Evolutionary conservation across 1,139 yeast species (phyloP).

Genomic region (Komagataea norvegica): DNA sequence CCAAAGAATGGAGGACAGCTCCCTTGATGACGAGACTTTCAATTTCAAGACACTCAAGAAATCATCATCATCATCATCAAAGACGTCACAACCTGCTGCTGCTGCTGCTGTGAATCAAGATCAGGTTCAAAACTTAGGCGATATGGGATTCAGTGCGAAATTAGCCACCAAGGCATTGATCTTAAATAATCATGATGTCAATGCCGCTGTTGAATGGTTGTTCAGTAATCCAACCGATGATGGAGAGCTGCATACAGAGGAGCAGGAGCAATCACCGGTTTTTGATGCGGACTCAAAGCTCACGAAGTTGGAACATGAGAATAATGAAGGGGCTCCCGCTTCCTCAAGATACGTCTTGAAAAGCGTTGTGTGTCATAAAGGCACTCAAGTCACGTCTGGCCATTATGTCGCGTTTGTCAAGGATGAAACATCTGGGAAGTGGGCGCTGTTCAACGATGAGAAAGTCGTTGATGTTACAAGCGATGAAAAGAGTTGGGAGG

Average conservation of each 20-base stretch:
- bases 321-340: conserved; percentile 10
- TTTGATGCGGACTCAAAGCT: conserved; percentile 15
- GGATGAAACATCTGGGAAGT: conserved; percentile 39
- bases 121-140: conserved; percentile 45
- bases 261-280: conserved; percentile 4
- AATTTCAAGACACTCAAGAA: conserved; percentile 7
- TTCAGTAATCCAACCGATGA: conserved; percentile 62
- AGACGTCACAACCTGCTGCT: conserved; percentile 1
- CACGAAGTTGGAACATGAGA: conserved; percentile 9
- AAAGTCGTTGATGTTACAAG: conserved; percentile 71
- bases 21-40: conserved; percentile 53
- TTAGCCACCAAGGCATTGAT: conserved; percentile 68
- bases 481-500: conserved; percentile 52
- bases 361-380: conserved; percentile 89
- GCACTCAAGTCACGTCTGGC: conserved; percentile 90
- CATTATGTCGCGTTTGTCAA: conserved; percentile 85
- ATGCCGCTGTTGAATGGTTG: conserved; percentile 85
- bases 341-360: conserved; percentile 45
- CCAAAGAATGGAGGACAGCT: conserved; percentile 81
- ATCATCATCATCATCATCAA: background rate
- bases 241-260: conserved; percentile 33
- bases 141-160: conserved; percentile 73
- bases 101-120: conserved; percentile 31
- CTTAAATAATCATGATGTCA: conserved; percentile 54
- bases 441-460: conserved; percentile 93